Base-by-base conservation (phyloP, 2,329 filamentous ascomycete genomes). In the Monosporascus cannonballus region DNA sequence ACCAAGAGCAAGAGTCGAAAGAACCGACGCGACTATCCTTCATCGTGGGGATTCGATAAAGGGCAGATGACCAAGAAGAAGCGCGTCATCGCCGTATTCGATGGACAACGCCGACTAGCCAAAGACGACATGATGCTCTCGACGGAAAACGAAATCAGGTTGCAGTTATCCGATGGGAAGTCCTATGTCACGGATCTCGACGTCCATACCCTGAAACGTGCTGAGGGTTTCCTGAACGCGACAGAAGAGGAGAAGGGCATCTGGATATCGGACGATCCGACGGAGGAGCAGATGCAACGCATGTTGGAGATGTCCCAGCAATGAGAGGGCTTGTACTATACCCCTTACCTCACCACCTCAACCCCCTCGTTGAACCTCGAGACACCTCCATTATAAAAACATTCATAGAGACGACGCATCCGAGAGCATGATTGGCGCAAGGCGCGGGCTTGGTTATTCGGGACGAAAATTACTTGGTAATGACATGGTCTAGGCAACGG, bases 111-210 rank as follows among this genome's bases (percentile, higher is more conserved):
- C 50, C 85, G 93, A 42, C 79, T 99, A 48, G 94, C 89, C 81
- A 97, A 97, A 76, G 94, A 99, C 67, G 94, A 99, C 73, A 94
- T 97, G 90, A 96, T 96, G 91, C 85, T 99, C 48, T 90, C 92
- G 61, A 91, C 89, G 17, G 91, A 96, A 63, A 92, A 94, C 65
- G 94, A 99, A 73, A 90, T 97, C 38, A 90, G 93, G 65, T 79
- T 96, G 69, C 85, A 85, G 70, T 79, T 96, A 18, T 81, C 81
- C 24, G 87, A 90, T 65, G 83, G 83, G 65, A 84, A 87, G 64
- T 79, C 83, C 1, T 97, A 96, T 67, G 86, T 96, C 39, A 97
- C 93, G 6, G 94, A 97, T 66, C 78, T 99, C 45, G 94, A 97
- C 66, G 83, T 96, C 49, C 87, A 94, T 74, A 96, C 92, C 2